Percentiles rank a stretch among this genome's conserved stretches.
Evolutionary conservation across 768 basidiomycete species (phyloP).

Genomic region (Rhizopogon rudus): DNA sequence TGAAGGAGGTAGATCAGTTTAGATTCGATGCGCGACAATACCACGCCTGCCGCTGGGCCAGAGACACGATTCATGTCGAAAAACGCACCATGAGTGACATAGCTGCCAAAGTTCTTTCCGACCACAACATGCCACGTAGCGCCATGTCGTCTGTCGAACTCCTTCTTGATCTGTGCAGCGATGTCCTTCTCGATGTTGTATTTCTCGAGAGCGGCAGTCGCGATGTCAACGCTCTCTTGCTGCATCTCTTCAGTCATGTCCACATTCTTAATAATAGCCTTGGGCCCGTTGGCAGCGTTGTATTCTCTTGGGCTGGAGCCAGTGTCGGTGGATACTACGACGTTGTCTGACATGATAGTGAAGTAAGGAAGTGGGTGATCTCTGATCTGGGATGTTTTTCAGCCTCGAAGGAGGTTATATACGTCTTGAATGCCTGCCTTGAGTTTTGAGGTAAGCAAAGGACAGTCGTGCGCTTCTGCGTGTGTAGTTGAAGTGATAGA

Average conservation of each 20-base stretch:
- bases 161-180: conserved; percentile 96
- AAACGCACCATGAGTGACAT: conserved; percentile 88
- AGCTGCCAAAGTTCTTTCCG: conserved; percentile 98
- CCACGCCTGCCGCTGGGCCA: not conserved
- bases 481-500: conserved; percentile 15
- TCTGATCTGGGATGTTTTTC: not conserved
- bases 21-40: not conserved
- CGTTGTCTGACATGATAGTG: conserved; percentile 40
- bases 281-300: conserved; percentile 42
- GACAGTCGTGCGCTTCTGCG: conserved; percentile 4
- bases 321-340: conserved; percentile 42
- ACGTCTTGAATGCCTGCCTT: conserved; percentile 19
- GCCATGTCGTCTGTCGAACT: conserved; percentile 89
- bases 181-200: conserved; percentile 97
- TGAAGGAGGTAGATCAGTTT: conserved; percentile 28
- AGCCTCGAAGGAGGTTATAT: conserved; percentile 19
- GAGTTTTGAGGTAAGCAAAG: conserved; percentile 15
- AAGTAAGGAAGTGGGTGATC: not conserved
- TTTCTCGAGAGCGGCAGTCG: conserved; percentile 80
- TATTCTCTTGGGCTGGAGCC: conserved; percentile 37
- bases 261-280: conserved; percentile 93
- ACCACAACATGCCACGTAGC: conserved; percentile 99
- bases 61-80: conserved; percentile 1
- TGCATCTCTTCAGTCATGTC: conserved; percentile 98
- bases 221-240: conserved; percentile 87